These are phyloP conservation scores for Rubus parviflorus DNA, from an alignment of 306 rosid species.

Conservation along the genomic window DNA sequence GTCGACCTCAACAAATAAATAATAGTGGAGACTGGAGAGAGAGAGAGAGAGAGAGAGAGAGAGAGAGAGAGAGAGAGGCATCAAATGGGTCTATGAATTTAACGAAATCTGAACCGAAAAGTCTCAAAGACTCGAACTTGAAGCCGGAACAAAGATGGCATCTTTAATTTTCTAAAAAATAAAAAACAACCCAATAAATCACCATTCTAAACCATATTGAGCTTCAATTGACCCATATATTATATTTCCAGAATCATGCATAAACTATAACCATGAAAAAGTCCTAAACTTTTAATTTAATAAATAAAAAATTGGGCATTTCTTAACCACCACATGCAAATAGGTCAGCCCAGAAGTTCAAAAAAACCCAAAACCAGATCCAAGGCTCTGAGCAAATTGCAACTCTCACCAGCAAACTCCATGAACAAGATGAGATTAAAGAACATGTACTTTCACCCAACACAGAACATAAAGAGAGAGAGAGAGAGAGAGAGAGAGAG, in stretches of 20 bases:
- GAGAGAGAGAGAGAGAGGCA: constrained; percentile 4
- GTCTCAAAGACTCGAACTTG: constrained; percentile 16
- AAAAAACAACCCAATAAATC: not conserved
- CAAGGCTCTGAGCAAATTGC: not conserved
- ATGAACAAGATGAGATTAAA: constrained; percentile 3
- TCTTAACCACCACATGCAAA: constrained; percentile 25
- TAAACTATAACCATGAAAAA: not conserved
- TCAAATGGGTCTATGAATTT: not conserved
- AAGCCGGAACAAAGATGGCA: not conserved
- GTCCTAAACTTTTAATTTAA: not conserved
- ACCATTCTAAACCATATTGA: not conserved
- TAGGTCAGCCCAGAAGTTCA: not conserved
- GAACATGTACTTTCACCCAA: not conserved
- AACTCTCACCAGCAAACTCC: not conserved
- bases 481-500: not conserved
- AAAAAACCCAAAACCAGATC: not conserved
- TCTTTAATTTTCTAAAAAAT: not conserved
- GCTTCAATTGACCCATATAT: constrained; percentile 7
- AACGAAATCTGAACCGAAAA: constrained; percentile 7
- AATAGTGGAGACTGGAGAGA: not conserved
- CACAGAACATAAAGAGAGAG: not conserved
- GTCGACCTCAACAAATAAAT: constrained; percentile 24
- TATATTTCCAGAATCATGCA: constrained; percentile 5
- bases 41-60: too few relatives aligned
- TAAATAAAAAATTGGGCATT: not conserved